Conservation (phyloP, 2,329 filamentous ascomycete genomes). For the Emmonsiellopsis sp. region DNA sequence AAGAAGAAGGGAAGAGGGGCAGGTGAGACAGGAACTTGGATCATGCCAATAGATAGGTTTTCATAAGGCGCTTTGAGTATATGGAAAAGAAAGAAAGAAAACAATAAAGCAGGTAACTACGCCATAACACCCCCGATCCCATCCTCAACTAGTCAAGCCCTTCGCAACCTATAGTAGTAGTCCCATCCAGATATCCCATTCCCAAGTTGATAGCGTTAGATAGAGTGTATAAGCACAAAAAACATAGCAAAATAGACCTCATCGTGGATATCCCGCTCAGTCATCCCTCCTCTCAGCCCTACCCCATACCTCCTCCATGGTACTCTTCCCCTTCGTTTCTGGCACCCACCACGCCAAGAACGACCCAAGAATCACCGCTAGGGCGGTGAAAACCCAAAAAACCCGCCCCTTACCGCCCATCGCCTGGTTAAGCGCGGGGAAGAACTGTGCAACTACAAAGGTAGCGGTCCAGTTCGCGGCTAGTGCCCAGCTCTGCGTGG, state of each 20-base stretch:
- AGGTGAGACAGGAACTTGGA: not conserved
- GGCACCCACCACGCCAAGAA: slow-evolving; percentile 72
- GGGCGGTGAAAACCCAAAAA: slow-evolving; percentile 79
- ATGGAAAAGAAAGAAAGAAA: not conserved
- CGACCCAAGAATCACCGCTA: slow-evolving; percentile 58
- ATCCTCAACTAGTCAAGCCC: no score
- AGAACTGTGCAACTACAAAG: slow-evolving; percentile 88
- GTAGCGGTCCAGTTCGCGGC: slow-evolving; percentile 84
- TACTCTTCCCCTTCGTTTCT: slow-evolving; percentile 78
- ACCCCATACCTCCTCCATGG: slow-evolving; percentile 86
- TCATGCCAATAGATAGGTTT: not conserved
- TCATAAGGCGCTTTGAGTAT: not conserved
- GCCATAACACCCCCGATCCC: no score
- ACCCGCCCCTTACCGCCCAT: slow-evolving; percentile 73
- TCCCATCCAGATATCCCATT: no score
- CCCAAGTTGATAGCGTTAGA: not conserved
- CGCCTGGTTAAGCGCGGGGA: slow-evolving; percentile 72
- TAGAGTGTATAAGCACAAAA: not conserved
- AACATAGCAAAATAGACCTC: slow-evolving; percentile 9
- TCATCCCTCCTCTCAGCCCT: slow-evolving; percentile 34
- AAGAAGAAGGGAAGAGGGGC: not conserved
- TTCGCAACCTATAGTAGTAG: no score
- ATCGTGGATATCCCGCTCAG: not conserved
- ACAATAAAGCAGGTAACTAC: no score
- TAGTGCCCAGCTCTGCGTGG: slow-evolving; percentile 79